Conservation (phyloP, 208 protist species). For the Endotrypanum monterogeii region DNA sequence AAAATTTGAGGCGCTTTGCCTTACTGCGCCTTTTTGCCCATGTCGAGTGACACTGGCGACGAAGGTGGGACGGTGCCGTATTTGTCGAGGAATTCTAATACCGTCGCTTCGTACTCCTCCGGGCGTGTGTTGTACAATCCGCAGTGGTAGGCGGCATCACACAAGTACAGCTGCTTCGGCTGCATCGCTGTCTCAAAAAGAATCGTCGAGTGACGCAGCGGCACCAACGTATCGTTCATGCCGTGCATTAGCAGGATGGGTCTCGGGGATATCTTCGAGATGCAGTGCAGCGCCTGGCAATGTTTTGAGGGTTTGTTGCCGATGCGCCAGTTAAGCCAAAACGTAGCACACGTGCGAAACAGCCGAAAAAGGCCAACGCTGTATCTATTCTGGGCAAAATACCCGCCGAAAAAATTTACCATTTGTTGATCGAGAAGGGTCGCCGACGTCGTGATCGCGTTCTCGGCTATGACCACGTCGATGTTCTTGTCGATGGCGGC, state of each 20-base stretch:
- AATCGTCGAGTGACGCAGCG: slow-evolving; percentile 77
- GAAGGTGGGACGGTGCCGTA: slow-evolving; percentile 25
- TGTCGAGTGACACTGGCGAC: background rate
- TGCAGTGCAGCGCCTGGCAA: slow-evolving; percentile 85
- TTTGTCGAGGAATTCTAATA: slow-evolving; percentile 63
- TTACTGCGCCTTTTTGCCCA: slow-evolving; percentile 20
- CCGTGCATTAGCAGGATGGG: slow-evolving; percentile 92
- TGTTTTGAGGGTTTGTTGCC: slow-evolving; percentile 85
- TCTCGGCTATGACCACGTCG: slow-evolving; percentile 89
- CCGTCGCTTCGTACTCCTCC: slow-evolving; percentile 74
- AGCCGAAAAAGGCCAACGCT: slow-evolving; percentile 66
- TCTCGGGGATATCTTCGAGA: slow-evolving; percentile 72
- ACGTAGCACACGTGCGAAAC: slow-evolving; percentile 64
- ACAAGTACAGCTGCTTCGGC: slow-evolving; percentile 90
- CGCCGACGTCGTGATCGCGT: slow-evolving; percentile 84
- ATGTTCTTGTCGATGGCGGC: slow-evolving; percentile 87
- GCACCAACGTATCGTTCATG: slow-evolving; percentile 85
- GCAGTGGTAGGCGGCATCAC: slow-evolving; percentile 86
- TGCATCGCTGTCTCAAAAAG: slow-evolving; percentile 79
- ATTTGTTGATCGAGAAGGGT: slow-evolving; percentile 84
- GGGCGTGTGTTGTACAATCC: slow-evolving; percentile 87
- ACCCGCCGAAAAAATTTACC: slow-evolving; percentile 64
- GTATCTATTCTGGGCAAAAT: slow-evolving; percentile 64
- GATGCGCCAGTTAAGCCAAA: slow-evolving; percentile 87
- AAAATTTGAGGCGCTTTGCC: no score